Evolutionary conservation across 108 stramenopile genomes (phyloP), one percentile per base, ranked within the genome.

Genomic region (Skeletonema grethae): DNA sequence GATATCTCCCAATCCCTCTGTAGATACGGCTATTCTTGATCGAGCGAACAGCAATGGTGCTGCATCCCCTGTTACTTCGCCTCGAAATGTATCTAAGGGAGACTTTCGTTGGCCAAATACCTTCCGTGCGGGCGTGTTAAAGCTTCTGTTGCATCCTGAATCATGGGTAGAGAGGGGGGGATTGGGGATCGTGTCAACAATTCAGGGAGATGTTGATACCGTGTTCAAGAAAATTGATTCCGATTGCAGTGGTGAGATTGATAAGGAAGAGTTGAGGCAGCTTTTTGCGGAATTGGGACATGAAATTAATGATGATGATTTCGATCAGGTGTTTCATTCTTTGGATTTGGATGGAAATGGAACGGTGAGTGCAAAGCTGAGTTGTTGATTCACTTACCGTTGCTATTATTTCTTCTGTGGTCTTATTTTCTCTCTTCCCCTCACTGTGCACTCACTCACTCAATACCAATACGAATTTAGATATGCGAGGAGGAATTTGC

Each of bases 111-210:
- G 68, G 67, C 75, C 82, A 5, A 61, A 56, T 29, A 90, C 88
- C 60, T 93, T 90, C 53, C 89, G 89, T 15, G 88, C 92, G 0
- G 89, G 89, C 28, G 80, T 93, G 29, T 72, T 93, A 28, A 89
- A 87, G 43, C 75, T 93, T 9, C 71, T 93, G 15, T 84, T 80
- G 41, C 84, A 88, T 65, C 79, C 81, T 16, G 84, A 83, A 3
- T 78, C 82, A 69, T 85, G 87, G 85, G 65, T 74, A 39, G 85
- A 89, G n/a, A 87, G 74, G 22, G 92, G 84, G 16, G 92, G 92
- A 24, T 73, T 88, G 5, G 88, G 85, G 18, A 89, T 93, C 57
- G 92, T 93, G 3, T 74, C 87, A 58, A 86, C 86, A 69, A 87
- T 93, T 61, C 63, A 74, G 24, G 92, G 92, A 25, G 87, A 93